Conservation (phyloP, 2,329 filamentous ascomycete species). For the Beauveria scarabaeidicola region DNA sequence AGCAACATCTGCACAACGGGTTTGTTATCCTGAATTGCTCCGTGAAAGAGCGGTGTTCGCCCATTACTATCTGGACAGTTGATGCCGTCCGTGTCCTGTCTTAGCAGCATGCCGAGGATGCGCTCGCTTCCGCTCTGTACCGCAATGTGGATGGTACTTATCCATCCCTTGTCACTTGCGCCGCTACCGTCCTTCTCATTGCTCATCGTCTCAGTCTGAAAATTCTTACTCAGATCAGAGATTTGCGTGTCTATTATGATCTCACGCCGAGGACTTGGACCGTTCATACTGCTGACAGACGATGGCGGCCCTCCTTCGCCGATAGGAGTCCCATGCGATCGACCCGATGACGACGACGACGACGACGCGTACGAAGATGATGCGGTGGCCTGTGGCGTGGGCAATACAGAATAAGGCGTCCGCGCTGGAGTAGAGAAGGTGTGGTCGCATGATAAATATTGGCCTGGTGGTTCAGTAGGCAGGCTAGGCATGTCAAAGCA, state of each 20-base stretch:
- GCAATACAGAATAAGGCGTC: not conserved
- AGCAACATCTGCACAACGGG: slow-evolving; percentile 1
- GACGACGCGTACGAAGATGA: not conserved
- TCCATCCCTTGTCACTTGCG: not conserved
- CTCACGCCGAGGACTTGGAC: not conserved
- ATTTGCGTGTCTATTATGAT: not conserved
- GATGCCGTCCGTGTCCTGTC: slow-evolving; percentile 2
- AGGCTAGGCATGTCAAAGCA: not conserved
- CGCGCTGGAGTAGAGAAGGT: not conserved
- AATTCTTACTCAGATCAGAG: too few species aligned
- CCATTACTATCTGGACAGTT: not conserved
- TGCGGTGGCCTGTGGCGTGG: not conserved
- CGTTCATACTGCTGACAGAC: not conserved
- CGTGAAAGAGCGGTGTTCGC: slow-evolving; percentile 1
- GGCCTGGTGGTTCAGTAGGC: not conserved
- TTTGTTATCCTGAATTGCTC: not conserved
- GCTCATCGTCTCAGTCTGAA: too few species aligned
- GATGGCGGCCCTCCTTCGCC: not conserved
- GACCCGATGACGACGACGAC: not conserved
- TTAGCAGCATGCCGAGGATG: not conserved
- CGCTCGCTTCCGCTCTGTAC: slow-evolving; percentile 3
- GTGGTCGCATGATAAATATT: not conserved
- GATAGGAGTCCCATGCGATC: not conserved
- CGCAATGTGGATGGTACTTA: slow-evolving; percentile 3
- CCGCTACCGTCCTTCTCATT: not conserved